These are phyloP conservation scores for Fraxinus platypoda DNA, from an alignment of 305 asterid species.

Conservation along the genomic window DNA sequence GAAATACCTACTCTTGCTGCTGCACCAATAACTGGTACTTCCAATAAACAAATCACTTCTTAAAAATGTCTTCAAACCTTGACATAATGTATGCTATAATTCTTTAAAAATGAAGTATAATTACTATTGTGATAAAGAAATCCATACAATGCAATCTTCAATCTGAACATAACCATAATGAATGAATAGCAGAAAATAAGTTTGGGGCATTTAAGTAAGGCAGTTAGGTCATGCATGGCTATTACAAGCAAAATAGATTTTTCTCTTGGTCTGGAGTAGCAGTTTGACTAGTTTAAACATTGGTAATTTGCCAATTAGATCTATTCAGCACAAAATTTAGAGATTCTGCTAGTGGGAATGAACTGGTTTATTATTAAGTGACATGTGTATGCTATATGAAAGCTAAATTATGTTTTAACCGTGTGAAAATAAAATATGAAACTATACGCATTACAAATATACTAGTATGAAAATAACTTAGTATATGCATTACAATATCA, in stretches of 20 bases:
- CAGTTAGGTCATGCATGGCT: neutral
- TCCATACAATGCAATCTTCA: neutral
- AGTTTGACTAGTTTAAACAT: neutral
- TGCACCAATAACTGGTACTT: neutral
- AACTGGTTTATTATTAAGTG: neutral
- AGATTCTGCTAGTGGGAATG: neutral
- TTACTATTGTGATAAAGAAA: neutral
- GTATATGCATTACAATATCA: neutral
- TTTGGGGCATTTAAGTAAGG: neutral
- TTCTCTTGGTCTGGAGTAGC: neutral
- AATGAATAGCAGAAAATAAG: neutral
- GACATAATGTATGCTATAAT: neutral
- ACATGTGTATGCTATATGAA: neutral
- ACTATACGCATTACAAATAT: neutral
- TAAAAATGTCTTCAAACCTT: neutral
- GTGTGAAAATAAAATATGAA: neutral
- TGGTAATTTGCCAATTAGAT: neutral
- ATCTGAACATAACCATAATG: neutral
- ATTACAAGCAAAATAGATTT: neutral
- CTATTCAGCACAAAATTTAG: neutral
- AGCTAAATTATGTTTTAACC: neutral
- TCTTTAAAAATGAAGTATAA: neutral
- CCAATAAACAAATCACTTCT: neutral
- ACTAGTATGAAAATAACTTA: neutral
- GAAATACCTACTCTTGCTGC: conserved; percentile 9